A percentile compares a stretch with the other conserved stretches of the same genome.
These are phyloP conservation scores for Dactylellina cionopaga DNA, from an alignment of 2,329 filamentous ascomycete species.

Conservation along the genomic window DNA sequence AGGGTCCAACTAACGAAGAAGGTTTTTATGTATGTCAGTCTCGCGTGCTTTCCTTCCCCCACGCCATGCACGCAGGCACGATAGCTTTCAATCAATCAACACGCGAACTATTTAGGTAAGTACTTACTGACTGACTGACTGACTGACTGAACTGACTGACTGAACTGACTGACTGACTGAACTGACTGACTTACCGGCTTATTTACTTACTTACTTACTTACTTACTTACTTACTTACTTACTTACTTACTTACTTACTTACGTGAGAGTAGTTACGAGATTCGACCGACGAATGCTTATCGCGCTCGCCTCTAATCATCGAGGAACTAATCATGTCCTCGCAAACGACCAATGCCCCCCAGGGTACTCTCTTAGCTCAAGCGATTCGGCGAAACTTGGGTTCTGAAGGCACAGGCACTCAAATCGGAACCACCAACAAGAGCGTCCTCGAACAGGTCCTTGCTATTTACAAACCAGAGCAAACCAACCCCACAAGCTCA, in stretches of 20 bases:
- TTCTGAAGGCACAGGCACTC: constrained; percentile 32
- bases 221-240: neutral
- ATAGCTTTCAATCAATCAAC: no score
- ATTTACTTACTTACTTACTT: neutral
- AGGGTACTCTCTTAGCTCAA: constrained; percentile 48
- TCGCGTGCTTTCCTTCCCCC: no score
- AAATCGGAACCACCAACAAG: constrained; percentile 43
- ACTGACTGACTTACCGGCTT: neutral
- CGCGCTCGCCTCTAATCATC: neutral
- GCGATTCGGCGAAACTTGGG: constrained; percentile 44
- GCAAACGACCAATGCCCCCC: constrained; percentile 27
- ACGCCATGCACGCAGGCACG: no score
- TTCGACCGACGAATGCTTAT: neutral
- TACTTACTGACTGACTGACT: no score
- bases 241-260: neutral
- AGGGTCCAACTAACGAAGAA: no score
- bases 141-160: no score
- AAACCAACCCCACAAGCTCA: neutral
- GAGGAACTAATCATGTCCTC: constrained; percentile 24
- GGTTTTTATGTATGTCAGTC: no score
- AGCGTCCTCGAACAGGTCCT: constrained; percentile 47
- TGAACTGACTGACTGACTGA: no score
- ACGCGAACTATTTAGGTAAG: no score
- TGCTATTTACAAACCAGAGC: constrained; percentile 40
- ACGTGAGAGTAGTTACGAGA: neutral